A percentile compares a stretch with the other conserved stretches of the same genome.
Conservation (phyloP, 345 rosid species). For the Syzygium jambos region DNA sequence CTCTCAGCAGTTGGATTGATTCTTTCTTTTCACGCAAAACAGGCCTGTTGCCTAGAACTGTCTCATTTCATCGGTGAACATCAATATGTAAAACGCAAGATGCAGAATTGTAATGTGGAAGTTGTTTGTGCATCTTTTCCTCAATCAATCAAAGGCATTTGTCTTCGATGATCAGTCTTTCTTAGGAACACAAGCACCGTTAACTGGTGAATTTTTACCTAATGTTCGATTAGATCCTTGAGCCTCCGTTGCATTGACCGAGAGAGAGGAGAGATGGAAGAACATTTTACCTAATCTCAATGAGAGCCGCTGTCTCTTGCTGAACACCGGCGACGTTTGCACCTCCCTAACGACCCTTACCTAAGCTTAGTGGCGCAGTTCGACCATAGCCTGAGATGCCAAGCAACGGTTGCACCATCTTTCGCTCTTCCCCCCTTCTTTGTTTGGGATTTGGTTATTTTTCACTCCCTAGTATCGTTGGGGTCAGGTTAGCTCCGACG, state of each 20-base stretch:
- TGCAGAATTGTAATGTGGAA: neutral
- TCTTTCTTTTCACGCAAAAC: neutral
- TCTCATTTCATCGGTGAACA: neutral
- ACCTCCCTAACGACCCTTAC: neutral
- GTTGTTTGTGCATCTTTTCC: neutral
- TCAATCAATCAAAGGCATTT: neutral
- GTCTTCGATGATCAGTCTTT: neutral
- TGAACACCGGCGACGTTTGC: neutral
- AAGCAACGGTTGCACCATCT: neutral
- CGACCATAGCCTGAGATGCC: neutral
- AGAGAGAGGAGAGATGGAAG: neutral
- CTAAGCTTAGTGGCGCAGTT: neutral
- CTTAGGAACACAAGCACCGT: neutral
- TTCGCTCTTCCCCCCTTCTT: neutral
- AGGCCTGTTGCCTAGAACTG: neutral
- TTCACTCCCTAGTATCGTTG: neutral
- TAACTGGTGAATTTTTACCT: neutral
- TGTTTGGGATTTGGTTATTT: neutral
- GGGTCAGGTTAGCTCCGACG: neutral
- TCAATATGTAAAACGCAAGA: neutral
- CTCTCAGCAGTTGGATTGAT: neutral
- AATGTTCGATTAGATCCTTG: neutral
- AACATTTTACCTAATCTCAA: neutral
- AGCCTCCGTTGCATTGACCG: fast-evolving
- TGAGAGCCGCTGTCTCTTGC: neutral